phyloP scores from a whole-genome alignment of 768 basidiomycete genomes.

The Amanita polypyramis region DNA sequence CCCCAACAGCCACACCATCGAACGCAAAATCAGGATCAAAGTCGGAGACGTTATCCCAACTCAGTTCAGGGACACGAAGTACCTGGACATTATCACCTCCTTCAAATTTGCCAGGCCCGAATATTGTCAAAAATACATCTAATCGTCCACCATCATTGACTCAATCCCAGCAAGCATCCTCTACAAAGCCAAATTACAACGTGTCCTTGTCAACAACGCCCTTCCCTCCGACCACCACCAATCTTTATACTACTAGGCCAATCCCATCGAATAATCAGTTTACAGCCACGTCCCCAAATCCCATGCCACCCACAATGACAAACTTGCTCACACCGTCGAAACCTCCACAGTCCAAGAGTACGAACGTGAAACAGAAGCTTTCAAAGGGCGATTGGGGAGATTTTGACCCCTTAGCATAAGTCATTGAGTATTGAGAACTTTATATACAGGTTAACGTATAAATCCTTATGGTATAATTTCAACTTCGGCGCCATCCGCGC shows the following conservation, averaged over 20 bases:
- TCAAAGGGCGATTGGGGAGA: constrained; percentile 70
- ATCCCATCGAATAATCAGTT: neutral
- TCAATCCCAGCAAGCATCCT: constrained; percentile 4
- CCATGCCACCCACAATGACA: constrained; percentile 22
- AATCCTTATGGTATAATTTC: constrained; percentile 21
- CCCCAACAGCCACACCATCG: neutral
- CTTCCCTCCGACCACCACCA: constrained; percentile 9
- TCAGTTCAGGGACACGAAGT: constrained; percentile 16
- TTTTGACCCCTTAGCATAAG: constrained; percentile 65
- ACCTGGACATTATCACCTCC: neutral
- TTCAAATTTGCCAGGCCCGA: neutral
- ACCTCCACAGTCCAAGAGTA: constrained; percentile 42
- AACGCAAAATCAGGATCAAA: neutral
- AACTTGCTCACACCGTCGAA: constrained; percentile 54
- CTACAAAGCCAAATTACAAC: constrained; percentile 21
- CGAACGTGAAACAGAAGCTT: constrained; percentile 28
- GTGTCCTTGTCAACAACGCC: constrained; percentile 14
- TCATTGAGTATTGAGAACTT: neutral
- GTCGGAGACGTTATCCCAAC: constrained; percentile 20
- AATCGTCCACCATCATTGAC: constrained; percentile 12
- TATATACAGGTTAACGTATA: constrained; percentile 1
- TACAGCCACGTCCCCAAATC: constrained; percentile 8
- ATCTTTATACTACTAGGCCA: neutral
- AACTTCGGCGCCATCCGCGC: constrained; percentile 33
- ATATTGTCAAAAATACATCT: neutral